Percentiles rank a stretch among this genome's conserved stretches.
Evolutionary conservation across 805 yeast species (phyloP).

Genomic region (Yarrowia sp.): DNA sequence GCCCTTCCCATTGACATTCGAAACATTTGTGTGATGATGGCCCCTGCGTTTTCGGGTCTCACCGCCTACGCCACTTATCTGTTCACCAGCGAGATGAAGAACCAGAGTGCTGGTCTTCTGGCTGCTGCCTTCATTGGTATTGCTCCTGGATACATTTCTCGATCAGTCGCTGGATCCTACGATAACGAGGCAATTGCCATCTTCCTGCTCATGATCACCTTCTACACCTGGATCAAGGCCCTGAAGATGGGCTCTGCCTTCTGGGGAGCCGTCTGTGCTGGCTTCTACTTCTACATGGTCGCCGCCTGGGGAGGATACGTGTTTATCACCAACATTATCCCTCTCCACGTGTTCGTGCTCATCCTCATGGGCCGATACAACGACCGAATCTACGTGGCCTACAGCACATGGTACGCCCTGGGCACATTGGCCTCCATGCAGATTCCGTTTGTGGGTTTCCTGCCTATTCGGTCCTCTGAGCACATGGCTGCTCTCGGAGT

Average conservation of each 20-base stretch:
- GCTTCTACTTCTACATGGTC: slow-evolving; percentile 97
- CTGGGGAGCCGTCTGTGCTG: slow-evolving; percentile 82
- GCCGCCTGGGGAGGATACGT: slow-evolving; percentile 99
- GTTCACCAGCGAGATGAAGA: slow-evolving; percentile 89
- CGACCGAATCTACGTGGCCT: slow-evolving; percentile 82
- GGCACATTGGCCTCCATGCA: slow-evolving; percentile 99
- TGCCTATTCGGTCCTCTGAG: slow-evolving; percentile 96
- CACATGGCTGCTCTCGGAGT: slow-evolving; percentile 99
- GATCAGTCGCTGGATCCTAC: slow-evolving; percentile 98
- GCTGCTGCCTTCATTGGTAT: slow-evolving; percentile 96
- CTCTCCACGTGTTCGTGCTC: slow-evolving; percentile 90
- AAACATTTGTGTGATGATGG: slow-evolving; percentile 92
- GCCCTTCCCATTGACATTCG: slow-evolving; percentile 92
- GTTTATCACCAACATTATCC: slow-evolving; percentile 96
- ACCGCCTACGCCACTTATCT: slow-evolving; percentile 90
- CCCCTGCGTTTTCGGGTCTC: slow-evolving; percentile 94
- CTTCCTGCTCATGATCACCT: slow-evolving; percentile 92
- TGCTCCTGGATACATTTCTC: slow-evolving; percentile 97
- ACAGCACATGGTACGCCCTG: slow-evolving; percentile 94
- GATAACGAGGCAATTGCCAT: slow-evolving; percentile 99
- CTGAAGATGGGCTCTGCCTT: slow-evolving; percentile 88
- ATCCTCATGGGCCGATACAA: slow-evolving; percentile 93
- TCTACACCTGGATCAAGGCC: slow-evolving; percentile 94
- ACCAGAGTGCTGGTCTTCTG: slow-evolving; percentile 84
- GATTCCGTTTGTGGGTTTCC: slow-evolving; percentile 96